A percentile compares a stretch with the other conserved stretches of the same genome.
Evolutionary conservation across 1,284 basidiomycete genomes (phyloP).

Genomic region (Papiliotrema laurentii): DNA sequence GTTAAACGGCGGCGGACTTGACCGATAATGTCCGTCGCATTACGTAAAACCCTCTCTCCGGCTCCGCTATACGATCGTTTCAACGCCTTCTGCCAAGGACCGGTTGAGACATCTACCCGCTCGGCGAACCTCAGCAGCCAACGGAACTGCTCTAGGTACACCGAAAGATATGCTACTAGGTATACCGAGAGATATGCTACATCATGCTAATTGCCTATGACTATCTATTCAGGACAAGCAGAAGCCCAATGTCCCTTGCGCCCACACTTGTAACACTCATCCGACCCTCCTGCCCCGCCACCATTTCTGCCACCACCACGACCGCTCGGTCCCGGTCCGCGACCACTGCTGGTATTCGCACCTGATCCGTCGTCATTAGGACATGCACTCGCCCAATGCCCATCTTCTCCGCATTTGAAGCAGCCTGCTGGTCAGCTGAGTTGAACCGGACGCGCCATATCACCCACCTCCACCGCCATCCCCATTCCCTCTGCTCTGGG

Average conservation of each 20-base stretch:
- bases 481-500: slow-evolving; percentile 23
- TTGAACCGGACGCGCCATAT: slow-evolving; percentile 1
- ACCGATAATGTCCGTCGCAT: no score
- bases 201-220: no score
- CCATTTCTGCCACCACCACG: not conserved
- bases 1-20: no score
- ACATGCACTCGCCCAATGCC: slow-evolving; percentile 48
- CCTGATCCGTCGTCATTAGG: slow-evolving; percentile 13
- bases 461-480: slow-evolving; percentile 5
- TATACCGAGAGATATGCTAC: no score
- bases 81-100: no score
- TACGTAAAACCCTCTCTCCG: no score
- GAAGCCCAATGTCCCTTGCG: not conserved
- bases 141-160: no score
- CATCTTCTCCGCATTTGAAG: slow-evolving; percentile 43
- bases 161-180: no score
- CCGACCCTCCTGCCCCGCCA: not conserved
- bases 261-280: slow-evolving; percentile 1
- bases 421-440: slow-evolving; percentile 6
- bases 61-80: no score
- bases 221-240: no score
- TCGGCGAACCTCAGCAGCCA: no score
- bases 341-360: not conserved
- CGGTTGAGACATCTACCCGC: no score
- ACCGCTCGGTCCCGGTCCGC: not conserved